Conservation (phyloP, 805 yeast genomes). For the Teunomyces funiuensis region DNA sequence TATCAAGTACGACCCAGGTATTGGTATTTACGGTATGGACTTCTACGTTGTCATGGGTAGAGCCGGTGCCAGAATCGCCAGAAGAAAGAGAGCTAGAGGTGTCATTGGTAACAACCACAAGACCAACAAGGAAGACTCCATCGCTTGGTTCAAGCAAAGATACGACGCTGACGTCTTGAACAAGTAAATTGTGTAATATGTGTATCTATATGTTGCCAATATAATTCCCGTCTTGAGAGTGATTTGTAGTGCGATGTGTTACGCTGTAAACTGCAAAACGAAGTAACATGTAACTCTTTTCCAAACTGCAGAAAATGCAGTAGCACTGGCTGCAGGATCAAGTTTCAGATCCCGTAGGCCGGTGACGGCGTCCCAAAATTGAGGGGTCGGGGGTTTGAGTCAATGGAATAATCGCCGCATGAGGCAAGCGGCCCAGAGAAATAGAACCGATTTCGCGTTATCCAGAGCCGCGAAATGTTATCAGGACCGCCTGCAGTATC, state of each 20-base stretch:
- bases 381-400: no score
- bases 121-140: slow-evolving; percentile 90
- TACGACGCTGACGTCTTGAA: slow-evolving; percentile 97
- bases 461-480: neutral
- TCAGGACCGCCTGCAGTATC: neutral
- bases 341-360: no score
- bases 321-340: no score
- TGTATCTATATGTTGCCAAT: slow-evolving; percentile 1
- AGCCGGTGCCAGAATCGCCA: slow-evolving; percentile 98
- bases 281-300: no score
- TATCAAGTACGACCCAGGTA: slow-evolving; percentile 99
- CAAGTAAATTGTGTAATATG: slow-evolving; percentile 49
- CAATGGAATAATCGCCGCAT: no score
- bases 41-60: slow-evolving; percentile 99
- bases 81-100: slow-evolving; percentile 94
- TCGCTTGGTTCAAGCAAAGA: slow-evolving; percentile 98
- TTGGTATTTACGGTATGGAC: slow-evolving; percentile 99
- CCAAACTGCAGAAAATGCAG: no score
- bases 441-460: no score
- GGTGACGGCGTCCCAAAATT: no score
- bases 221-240: neutral
- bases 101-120: slow-evolving; percentile 90
- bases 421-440: no score
- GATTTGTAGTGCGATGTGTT: neutral
- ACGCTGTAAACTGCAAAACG: neutral